phyloP scores from a whole-genome alignment of 495 filamentous ascomycete species.

The Neurospora discreta region DNA sequence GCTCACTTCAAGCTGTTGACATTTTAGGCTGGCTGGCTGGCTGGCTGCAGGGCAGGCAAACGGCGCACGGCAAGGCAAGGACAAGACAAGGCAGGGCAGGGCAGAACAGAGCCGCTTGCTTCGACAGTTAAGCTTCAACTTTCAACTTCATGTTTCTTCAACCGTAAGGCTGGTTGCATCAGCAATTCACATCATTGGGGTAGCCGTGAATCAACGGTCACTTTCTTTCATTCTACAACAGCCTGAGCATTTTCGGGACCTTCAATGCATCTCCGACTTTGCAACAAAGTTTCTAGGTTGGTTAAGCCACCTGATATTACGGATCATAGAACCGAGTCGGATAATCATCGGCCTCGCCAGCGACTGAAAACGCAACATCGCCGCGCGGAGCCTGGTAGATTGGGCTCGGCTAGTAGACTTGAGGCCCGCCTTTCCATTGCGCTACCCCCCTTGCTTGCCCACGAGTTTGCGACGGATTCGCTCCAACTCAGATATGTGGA shows the following conservation, averaged over 20 bases:
- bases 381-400: background rate
- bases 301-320: background rate
- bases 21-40: background rate
- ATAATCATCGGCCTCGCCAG: background rate
- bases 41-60: background rate
- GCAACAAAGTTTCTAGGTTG: background rate
- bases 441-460: background rate
- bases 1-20: background rate
- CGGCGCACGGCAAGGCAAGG: background rate
- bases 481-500: background rate
- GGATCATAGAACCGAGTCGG: background rate
- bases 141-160: background rate
- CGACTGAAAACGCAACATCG: background rate
- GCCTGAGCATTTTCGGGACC: background rate
- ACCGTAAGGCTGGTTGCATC: background rate
- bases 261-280: background rate
- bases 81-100: background rate
- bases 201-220: background rate
- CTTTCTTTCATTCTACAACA: background rate
- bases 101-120: background rate
- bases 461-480: background rate
- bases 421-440: background rate
- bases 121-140: background rate
- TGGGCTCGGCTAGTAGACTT: background rate
- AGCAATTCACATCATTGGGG: background rate